These are phyloP conservation scores for Chaetomiaceae sp. DNA, from an alignment of 2,329 filamentous ascomycete species.

Conservation along the genomic window DNA sequence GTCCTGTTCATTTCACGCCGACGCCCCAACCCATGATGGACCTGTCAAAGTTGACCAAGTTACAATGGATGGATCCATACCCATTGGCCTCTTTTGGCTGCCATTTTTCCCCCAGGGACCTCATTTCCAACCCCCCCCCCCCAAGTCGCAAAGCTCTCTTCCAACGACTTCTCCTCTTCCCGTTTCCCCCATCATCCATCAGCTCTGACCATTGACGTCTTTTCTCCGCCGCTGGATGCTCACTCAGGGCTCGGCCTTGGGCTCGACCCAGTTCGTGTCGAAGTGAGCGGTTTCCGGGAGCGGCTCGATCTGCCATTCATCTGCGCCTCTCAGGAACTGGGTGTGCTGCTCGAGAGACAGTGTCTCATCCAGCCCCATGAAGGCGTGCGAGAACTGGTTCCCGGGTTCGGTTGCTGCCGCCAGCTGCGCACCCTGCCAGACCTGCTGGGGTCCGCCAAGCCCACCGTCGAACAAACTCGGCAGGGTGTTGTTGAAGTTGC, in stretches of 20 bases:
- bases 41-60: not conserved
- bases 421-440: conserved; percentile 15
- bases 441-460: conserved; percentile 11
- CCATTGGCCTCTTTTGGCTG: not conserved
- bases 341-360: conserved; percentile 24
- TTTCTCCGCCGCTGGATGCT: no score
- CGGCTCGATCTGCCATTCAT: conserved; percentile 28
- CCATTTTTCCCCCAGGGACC: no score
- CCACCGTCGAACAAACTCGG: conserved; percentile 13
- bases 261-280: conserved; percentile 26
- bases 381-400: conserved; percentile 23
- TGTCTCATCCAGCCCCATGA: conserved; percentile 28
- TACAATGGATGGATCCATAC: not conserved
- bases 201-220: no score
- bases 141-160: not conserved
- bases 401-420: conserved; percentile 14
- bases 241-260: no score
- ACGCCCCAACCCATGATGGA: not conserved
- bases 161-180: not conserved
- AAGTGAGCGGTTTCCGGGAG: conserved; percentile 23
- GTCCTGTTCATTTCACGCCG: not conserved
- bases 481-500: conserved; percentile 13
- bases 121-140: not conserved
- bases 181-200: not conserved
- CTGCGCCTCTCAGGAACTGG: conserved; percentile 21